phyloP scores from a whole-genome alignment of 1,284 basidiomycete genomes.

The Agroathelia rolfsii region DNA sequence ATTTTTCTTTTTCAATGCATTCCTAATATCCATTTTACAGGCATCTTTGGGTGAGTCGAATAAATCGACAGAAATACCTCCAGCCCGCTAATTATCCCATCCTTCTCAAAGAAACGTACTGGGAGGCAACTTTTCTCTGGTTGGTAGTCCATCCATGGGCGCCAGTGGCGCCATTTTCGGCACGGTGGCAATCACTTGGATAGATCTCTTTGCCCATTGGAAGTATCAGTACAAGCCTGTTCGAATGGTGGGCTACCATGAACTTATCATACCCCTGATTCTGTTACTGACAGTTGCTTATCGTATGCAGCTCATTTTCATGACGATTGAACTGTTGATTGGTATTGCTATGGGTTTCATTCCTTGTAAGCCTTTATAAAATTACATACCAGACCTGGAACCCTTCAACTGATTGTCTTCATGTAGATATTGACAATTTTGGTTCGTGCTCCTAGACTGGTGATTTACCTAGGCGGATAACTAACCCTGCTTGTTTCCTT shows the following conservation, averaged over 20 bases:
- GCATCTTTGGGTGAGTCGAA: conserved; percentile 70
- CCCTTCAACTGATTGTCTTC: conserved; percentile 7
- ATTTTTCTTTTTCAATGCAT: no score
- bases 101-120: conserved; percentile 53
- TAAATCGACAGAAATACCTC: neutral
- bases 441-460: conserved; percentile 45
- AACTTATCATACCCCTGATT: conserved; percentile 1
- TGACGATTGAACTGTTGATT: conserved; percentile 77
- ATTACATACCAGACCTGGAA: conserved; percentile 6
- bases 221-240: conserved; percentile 74
- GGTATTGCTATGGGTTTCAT: conserved; percentile 84
- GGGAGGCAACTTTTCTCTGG: conserved; percentile 85
- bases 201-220: conserved; percentile 92
- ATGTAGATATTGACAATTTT: conserved; percentile 67
- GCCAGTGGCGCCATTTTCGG: conserved; percentile 94
- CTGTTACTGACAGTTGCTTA: conserved; percentile 5
- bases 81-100: conserved; percentile 6
- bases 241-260: conserved; percentile 46
- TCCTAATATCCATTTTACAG: no score
- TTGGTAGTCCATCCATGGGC: conserved; percentile 87
- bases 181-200: conserved; percentile 77
- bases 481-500: conserved; percentile 1
- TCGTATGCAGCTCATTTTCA: conserved; percentile 54
- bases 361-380: conserved; percentile 41
- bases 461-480: conserved; percentile 6